Percentiles rank a stretch among this genome's conserved stretches.
Evolutionary conservation across 192 early-diverging fungal species (phyloP).

Genomic region (Phlyctochytrium arcticum): DNA sequence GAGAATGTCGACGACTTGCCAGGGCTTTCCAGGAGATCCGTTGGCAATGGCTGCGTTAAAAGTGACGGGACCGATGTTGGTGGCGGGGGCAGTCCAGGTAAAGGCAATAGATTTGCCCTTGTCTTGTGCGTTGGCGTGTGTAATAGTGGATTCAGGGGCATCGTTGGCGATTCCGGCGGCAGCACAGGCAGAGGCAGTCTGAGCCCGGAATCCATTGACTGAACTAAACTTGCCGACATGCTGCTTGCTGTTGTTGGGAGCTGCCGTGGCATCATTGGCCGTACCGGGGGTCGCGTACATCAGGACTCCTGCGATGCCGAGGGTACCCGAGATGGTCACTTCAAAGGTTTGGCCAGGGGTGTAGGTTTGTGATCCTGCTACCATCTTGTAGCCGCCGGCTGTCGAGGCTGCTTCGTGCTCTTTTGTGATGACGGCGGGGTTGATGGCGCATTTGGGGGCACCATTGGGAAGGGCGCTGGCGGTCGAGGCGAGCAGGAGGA

Average conservation of each 20-base stretch:
- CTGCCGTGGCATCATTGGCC: conserved; percentile 17
- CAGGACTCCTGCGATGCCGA: conserved; percentile 13
- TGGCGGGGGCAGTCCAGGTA: conserved; percentile 17
- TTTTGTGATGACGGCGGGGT: conserved; percentile 17
- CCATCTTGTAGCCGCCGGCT: conserved; percentile 1
- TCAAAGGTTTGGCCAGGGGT: conserved; percentile 15
- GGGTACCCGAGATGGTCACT: conserved; percentile 3
- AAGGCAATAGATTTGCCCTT: conserved; percentile 15
- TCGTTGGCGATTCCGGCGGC: conserved; percentile 20
- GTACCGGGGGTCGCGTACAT: conserved; percentile 30
- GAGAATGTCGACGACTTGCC: conserved; percentile 14
- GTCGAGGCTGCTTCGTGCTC: conserved; percentile 1
- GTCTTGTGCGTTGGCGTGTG: conserved; percentile 20
- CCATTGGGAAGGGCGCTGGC: conserved; percentile 26
- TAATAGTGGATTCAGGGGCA: conserved; percentile 28
- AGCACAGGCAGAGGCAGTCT: conserved; percentile 25
- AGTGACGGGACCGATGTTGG: conserved; percentile 2
- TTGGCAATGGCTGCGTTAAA: conserved; percentile 5
- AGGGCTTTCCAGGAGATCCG: conserved; percentile 13
- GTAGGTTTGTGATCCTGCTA: too few species aligned
- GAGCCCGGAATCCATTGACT: conserved; percentile 26
- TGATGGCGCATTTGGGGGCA: conserved; percentile 38
- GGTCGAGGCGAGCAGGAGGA: too few species aligned
- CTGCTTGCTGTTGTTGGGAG: conserved; percentile 15
- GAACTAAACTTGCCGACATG: conserved; percentile 23